A percentile compares a stretch with the other conserved stretches of the same genome.
These are phyloP conservation scores for Aspergillus chevalieri DNA, from an alignment of 2,329 filamentous ascomycete species.

Conservation along the genomic window DNA sequence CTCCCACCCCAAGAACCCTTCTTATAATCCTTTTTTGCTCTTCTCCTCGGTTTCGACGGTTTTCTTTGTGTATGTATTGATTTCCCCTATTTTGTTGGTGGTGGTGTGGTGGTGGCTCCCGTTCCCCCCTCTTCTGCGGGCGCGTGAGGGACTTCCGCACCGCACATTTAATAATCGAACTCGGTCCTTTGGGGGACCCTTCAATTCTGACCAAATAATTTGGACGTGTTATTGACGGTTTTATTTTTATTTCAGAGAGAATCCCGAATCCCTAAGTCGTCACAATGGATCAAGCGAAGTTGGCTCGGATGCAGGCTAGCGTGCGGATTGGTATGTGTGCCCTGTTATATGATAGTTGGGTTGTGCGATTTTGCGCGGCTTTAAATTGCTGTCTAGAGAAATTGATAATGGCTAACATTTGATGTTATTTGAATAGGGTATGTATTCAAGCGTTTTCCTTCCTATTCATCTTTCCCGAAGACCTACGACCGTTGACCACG, in stretches of 20 bases:
- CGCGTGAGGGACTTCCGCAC: not conserved
- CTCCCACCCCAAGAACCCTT: not conserved
- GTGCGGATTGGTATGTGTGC: conserved; percentile 63
- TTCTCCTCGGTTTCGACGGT: not conserved
- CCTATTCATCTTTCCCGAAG: not conserved
- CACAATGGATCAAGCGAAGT: conserved; percentile 61
- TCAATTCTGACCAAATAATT: not conserved
- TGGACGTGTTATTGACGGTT: not conserved
- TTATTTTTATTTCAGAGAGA: not conserved
- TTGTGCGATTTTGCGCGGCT: not conserved
- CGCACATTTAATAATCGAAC: not conserved
- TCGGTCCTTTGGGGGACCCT: no score
- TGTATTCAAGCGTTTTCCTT: conserved; percentile 4
- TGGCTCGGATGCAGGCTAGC: conserved; percentile 60
- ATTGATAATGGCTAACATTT: conserved; percentile 2
- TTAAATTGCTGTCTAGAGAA: not conserved
- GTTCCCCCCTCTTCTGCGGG: not conserved
- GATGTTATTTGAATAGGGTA: conserved; percentile 5
- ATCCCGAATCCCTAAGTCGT: conserved; percentile 20
- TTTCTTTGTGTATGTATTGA: not conserved
- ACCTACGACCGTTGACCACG: not conserved
- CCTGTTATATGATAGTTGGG: not conserved
- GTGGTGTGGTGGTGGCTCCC: not conserved
- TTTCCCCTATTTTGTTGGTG: not conserved
- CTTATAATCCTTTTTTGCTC: conserved; percentile 1